A percentile compares a stretch with the other conserved stretches of the same genome.
Evolutionary conservation across 2,329 filamentous ascomycete species (phyloP).

Genomic region (Orbilia blumenaviensis): DNA sequence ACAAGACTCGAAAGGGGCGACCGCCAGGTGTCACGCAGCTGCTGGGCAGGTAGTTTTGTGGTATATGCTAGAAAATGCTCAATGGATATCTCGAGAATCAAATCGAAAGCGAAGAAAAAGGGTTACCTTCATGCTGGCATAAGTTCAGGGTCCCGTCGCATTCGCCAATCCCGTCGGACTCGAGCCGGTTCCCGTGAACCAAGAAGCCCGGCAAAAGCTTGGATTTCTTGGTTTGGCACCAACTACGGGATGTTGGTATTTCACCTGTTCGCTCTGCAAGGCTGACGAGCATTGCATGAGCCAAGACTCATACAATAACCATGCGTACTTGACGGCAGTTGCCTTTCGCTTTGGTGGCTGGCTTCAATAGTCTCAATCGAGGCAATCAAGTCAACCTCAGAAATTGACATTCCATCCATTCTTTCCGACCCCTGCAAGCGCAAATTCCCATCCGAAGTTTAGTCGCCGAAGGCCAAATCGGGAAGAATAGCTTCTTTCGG

Average conservation of each 20-base stretch:
- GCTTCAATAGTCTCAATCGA: neutral
- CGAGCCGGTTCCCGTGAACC: neutral
- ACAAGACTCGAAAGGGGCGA: constrained; percentile 14
- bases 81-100: neutral
- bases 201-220: constrained; percentile 38
- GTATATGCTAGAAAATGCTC: no score
- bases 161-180: neutral
- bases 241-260: constrained; percentile 16
- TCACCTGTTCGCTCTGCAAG: neutral
- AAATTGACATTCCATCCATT: no score
- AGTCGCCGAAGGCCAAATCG: neutral
- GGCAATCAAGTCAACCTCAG: no score
- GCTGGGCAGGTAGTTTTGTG: neutral
- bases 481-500: neutral
- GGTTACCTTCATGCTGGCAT: no score
- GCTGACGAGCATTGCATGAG: constrained; percentile 35
- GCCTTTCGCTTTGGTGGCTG: no score
- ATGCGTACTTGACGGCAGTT: no score
- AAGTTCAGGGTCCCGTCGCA: constrained; percentile 1
- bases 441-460: neutral
- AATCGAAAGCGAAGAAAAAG: neutral
- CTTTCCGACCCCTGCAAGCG: neutral
- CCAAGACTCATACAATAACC: constrained; percentile 10
- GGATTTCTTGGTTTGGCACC: constrained; percentile 19
- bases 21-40: constrained; percentile 6